Conservation (phyloP, 1,139 yeast genomes). For the Saccharomyces hybrid region DNA sequence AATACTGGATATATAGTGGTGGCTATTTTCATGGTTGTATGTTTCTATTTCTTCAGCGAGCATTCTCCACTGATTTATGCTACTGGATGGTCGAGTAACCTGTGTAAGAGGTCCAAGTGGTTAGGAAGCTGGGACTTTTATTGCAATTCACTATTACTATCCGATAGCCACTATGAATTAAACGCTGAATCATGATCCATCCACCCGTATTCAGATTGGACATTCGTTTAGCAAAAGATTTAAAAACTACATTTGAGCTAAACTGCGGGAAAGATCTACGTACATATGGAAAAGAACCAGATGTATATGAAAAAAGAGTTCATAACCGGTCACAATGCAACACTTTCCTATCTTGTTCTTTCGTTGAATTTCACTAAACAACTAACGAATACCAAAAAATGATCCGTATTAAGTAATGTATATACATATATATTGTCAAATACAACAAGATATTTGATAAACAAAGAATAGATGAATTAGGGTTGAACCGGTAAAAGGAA, state of each 20-base stretch:
- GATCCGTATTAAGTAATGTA: background rate
- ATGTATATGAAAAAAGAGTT: background rate
- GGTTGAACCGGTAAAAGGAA: background rate
- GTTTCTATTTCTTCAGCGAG: conserved; percentile 50
- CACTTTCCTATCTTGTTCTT: background rate
- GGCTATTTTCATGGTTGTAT: conserved; percentile 41
- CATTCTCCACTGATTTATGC: conserved; percentile 78
- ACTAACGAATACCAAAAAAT: background rate
- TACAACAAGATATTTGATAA: background rate
- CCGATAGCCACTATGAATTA: conserved; percentile 21
- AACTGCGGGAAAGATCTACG: background rate
- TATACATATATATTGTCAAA: background rate
- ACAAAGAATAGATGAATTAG: background rate
- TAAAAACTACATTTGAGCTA: background rate
- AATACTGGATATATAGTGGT: conserved; percentile 40
- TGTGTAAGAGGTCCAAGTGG: conserved; percentile 57
- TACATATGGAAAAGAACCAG: background rate
- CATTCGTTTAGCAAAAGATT: background rate
- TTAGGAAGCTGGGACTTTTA: conserved; percentile 77
- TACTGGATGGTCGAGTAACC: conserved; percentile 64
- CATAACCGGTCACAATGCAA: background rate
- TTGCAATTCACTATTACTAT: conserved; percentile 44
- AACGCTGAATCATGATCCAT: background rate
- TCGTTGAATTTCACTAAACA: background rate
- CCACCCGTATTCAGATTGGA: background rate